Conservation (phyloP, 225 moss, liverwort and hornwort genomes). For the Sphagnum tenellum region DNA sequence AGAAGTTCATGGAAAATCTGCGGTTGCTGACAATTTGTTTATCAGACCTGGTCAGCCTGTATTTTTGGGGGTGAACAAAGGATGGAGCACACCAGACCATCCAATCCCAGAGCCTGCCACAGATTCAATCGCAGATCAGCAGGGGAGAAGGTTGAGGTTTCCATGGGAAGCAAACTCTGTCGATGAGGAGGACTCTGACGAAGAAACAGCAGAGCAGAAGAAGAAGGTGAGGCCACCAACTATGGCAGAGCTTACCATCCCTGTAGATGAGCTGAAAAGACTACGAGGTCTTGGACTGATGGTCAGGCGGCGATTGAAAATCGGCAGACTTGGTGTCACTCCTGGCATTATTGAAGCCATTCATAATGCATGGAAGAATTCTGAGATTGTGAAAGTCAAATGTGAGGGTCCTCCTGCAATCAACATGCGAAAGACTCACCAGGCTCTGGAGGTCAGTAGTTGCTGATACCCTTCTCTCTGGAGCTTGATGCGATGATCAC, state of each 20-base stretch:
- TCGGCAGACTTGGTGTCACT: slow-evolving; percentile 83
- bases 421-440: slow-evolving; percentile 88
- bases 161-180: slow-evolving; percentile 70
- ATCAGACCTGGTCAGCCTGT: slow-evolving; percentile 43
- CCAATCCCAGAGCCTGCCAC: slow-evolving; percentile 56
- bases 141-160: slow-evolving; percentile 38
- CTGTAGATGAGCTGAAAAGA: slow-evolving; percentile 82
- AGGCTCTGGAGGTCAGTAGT: slow-evolving; percentile 68
- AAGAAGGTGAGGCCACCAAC: slow-evolving; percentile 79
- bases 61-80: slow-evolving; percentile 36
- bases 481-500: no score
- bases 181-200: slow-evolving; percentile 17
- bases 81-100: slow-evolving; percentile 62
- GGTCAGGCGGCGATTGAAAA: slow-evolving; percentile 64
- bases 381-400: slow-evolving; percentile 78
- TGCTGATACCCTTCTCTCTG: no score
- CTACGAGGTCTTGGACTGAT: slow-evolving; percentile 77
- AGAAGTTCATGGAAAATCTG: not conserved
- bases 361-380: slow-evolving; percentile 76
- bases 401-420: slow-evolving; percentile 72
- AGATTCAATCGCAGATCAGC: slow-evolving; percentile 14
- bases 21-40: slow-evolving; percentile 1
- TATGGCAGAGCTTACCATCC: slow-evolving; percentile 87
- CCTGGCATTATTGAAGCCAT: slow-evolving; percentile 74
- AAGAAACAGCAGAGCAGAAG: slow-evolving; percentile 19